Percentiles rank a stretch among this genome's conserved stretches.
These are phyloP conservation scores for Parietichytrium sp. DNA, from an alignment of 108 stramenopile genomes.

Conservation along the genomic window DNA sequence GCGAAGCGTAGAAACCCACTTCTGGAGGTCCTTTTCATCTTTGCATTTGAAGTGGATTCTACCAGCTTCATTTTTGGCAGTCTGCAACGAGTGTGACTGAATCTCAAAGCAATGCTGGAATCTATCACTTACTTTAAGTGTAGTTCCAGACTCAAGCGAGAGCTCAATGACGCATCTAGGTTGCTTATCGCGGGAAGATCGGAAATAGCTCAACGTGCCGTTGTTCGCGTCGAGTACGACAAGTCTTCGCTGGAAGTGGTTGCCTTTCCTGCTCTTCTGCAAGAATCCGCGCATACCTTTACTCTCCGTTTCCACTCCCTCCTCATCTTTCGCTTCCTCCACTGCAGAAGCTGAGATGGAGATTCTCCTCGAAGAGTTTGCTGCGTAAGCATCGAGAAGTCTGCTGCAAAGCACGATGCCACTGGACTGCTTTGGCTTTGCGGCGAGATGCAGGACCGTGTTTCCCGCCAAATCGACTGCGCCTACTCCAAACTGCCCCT, in stretches of 20 bases:
- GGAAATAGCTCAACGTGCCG: constrained; percentile 7
- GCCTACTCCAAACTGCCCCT: not conserved
- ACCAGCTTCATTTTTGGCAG: not conserved
- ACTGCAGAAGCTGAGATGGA: too few species aligned
- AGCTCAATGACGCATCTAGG: not conserved
- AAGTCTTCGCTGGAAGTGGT: not conserved
- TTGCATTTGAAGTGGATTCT: not conserved
- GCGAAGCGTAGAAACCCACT: constrained; percentile 13
- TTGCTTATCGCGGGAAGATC: not conserved
- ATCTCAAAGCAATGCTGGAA: constrained; percentile 26
- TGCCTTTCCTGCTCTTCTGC: not conserved
- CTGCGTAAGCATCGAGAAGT: not conserved
- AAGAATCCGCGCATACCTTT: constrained; percentile 7
- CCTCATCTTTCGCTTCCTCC: not conserved
- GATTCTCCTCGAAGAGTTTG: too few species aligned
- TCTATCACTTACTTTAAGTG: not conserved
- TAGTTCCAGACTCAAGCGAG: constrained; percentile 8
- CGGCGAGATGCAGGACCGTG: not conserved
- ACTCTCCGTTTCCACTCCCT: not conserved
- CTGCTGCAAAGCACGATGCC: constrained; percentile 3
- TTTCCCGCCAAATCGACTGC: not conserved
- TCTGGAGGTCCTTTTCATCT: constrained; percentile 1
- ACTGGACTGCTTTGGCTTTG: not conserved
- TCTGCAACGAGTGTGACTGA: not conserved
- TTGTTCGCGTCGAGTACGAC: constrained; percentile 8